Evolutionary conservation across 2,329 filamentous ascomycete genomes (phyloP).

Genomic region (Geosmithia putterillii): DNA sequence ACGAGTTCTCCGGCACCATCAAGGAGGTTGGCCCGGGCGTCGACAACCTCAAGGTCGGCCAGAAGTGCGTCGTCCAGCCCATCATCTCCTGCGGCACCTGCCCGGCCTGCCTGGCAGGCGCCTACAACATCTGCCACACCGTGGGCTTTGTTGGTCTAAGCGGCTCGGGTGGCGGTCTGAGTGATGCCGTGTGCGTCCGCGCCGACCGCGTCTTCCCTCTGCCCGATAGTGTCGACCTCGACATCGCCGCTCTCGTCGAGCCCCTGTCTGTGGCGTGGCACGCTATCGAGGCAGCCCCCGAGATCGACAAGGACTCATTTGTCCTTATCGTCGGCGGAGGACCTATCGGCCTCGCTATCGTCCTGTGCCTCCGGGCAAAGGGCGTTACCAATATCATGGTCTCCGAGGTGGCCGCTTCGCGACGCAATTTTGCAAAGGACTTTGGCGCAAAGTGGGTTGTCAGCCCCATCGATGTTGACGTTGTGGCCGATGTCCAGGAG

Average conservation of each 20-base stretch:
- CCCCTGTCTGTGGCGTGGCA: conserved; percentile 34
- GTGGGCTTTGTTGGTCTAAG: conserved; percentile 18
- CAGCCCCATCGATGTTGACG: conserved; percentile 27
- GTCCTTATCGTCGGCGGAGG: conserved; percentile 37
- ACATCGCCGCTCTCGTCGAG: conserved; percentile 40
- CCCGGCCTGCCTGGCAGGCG: conserved; percentile 35
- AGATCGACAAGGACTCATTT: conserved; percentile 22
- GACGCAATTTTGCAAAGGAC: conserved; percentile 25
- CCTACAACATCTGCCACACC: conserved; percentile 45
- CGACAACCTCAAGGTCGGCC: conserved; percentile 33
- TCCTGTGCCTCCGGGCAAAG: conserved; percentile 29
- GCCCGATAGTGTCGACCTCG: conserved; percentile 33
- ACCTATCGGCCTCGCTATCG: conserved; percentile 34
- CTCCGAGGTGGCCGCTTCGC: conserved; percentile 28
- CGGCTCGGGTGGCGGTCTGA: conserved; percentile 40
- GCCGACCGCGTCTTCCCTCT: conserved; percentile 33
- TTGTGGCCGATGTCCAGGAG: conserved; percentile 29
- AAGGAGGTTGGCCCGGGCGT: conserved; percentile 41
- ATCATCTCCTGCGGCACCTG: conserved; percentile 46
- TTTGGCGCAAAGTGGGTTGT: conserved; percentile 32
- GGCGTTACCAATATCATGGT: conserved; percentile 34
- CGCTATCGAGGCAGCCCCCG: conserved; percentile 29
- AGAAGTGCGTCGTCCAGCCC: conserved; percentile 48
- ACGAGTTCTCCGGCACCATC: conserved; percentile 52
- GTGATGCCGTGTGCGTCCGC: conserved; percentile 39